phyloP scores from a whole-genome alignment of 768 basidiomycete genomes.

The Suillus subalutaceus region DNA sequence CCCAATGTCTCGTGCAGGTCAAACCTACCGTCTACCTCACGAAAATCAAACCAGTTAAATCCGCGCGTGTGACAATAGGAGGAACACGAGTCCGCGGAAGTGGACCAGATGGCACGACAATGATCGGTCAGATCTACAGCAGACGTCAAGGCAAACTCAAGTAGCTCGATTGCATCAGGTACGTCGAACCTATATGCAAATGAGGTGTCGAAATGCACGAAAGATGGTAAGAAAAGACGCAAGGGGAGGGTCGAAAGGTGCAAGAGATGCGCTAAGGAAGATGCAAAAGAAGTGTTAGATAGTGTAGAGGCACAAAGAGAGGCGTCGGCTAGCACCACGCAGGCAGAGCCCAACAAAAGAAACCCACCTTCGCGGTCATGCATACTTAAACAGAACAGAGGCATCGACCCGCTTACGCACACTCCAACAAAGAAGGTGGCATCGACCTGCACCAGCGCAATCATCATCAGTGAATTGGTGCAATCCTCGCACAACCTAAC shows the following conservation, averaged over 20 bases:
- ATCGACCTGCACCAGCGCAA: too few relatives aligned
- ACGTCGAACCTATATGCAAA: neutral
- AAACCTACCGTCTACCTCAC: neutral
- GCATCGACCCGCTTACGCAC: too few relatives aligned
- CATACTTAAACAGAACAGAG: too few relatives aligned
- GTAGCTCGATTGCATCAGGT: neutral
- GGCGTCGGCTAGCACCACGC: neutral
- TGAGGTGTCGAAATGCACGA: neutral
- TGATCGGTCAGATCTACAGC: neutral
- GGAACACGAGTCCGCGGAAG: neutral
- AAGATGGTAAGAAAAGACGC: neutral
- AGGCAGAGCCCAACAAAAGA: neutral
- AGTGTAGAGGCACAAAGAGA: neutral
- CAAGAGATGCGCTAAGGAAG: neutral
- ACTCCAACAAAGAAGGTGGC: too few relatives aligned
- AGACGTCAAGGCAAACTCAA: neutral
- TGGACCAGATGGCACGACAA: neutral
- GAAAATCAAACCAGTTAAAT: neutral
- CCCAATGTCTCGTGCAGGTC: neutral
- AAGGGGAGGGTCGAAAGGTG: neutral
- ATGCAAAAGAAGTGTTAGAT: neutral
- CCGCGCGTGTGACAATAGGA: neutral
- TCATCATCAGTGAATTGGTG: too few relatives aligned
- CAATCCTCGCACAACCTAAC: neutral
- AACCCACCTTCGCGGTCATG: too few relatives aligned